Conservation (phyloP, 768 basidiomycete species). For the Psilocybe azurescens region DNA sequence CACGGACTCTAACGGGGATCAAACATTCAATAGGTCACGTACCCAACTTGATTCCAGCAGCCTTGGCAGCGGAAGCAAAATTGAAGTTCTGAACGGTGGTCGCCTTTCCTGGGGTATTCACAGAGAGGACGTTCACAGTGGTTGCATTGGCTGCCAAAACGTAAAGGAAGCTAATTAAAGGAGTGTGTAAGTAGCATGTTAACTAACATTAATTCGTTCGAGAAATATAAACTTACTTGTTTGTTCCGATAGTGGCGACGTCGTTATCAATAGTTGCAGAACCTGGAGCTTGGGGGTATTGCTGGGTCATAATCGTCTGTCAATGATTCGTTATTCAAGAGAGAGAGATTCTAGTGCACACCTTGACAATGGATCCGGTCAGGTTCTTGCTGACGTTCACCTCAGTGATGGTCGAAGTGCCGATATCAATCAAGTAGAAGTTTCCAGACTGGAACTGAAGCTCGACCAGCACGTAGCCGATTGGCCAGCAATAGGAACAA, state of each 20-base stretch:
- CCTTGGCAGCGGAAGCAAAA: constrained; percentile 24
- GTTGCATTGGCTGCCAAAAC: constrained; percentile 33
- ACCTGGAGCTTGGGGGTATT: constrained; percentile 42
- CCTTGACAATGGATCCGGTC: constrained; percentile 49
- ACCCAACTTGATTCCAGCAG: constrained; percentile 18
- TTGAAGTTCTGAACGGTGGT: constrained; percentile 30
- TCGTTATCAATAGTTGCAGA: constrained; percentile 47
- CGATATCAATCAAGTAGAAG: constrained; percentile 51
- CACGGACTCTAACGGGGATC: background rate
- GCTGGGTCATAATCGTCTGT: constrained; percentile 17
- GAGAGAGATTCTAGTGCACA: constrained; percentile 12
- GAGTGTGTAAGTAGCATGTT: background rate
- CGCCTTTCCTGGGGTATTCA: constrained; percentile 32
- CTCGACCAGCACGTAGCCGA: constrained; percentile 48
- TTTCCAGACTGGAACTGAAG: constrained; percentile 45
- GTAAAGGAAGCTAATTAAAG: constrained; percentile 30
- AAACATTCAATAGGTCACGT: background rate
- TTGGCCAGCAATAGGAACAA: constrained; percentile 42
- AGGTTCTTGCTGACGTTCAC: constrained; percentile 51
- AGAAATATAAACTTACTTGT: constrained; percentile 35
- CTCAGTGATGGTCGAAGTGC: constrained; percentile 46
- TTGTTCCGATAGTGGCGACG: constrained; percentile 39
- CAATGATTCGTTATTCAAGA: background rate
- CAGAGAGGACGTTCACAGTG: constrained; percentile 30
- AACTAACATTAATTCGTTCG: background rate